Conservation (phyloP, 176 grass and related monocot genomes). For the Oryza coarctata region DNA sequence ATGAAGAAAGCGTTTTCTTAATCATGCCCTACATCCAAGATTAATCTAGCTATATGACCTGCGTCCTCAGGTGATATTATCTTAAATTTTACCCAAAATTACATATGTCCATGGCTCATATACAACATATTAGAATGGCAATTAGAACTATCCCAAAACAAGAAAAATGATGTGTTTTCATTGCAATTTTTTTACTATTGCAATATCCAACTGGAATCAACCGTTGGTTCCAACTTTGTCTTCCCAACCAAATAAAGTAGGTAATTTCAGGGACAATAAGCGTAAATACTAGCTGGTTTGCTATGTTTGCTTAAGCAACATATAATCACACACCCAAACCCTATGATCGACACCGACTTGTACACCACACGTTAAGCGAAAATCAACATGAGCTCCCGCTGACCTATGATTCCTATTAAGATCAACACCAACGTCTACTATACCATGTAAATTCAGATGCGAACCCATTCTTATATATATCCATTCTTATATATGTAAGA, state of each 20-base stretch:
- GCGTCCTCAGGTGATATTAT: too few relatives aligned
- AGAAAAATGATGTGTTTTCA: rapidly evolving
- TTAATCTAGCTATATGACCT: too few relatives aligned
- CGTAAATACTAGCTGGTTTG: not conserved
- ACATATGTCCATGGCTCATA: too few relatives aligned
- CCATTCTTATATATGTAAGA: rapidly evolving
- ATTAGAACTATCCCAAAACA: not conserved
- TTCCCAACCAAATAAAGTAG: not conserved
- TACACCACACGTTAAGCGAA: not conserved
- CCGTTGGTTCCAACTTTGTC: too few relatives aligned
- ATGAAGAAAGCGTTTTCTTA: too few relatives aligned
- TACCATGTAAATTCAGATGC: not conserved
- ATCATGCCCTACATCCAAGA: too few relatives aligned
- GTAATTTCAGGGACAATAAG: not conserved
- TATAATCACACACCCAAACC: not conserved
- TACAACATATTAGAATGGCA: not conserved
- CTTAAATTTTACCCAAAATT: too few relatives aligned
- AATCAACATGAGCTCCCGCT: not conserved
- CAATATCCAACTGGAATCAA: not conserved
- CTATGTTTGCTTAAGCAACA: not conserved
- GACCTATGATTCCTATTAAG: not conserved
- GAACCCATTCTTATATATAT: not conserved
- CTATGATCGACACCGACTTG: rapidly evolving
- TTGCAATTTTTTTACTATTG: too few relatives aligned
- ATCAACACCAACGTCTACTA: not conserved